Evolutionary conservation across 371 early-diverging fungal genomes (phyloP), one percentile per base, ranked within the genome.

Genomic region (Mortierella polycephala): DNA sequence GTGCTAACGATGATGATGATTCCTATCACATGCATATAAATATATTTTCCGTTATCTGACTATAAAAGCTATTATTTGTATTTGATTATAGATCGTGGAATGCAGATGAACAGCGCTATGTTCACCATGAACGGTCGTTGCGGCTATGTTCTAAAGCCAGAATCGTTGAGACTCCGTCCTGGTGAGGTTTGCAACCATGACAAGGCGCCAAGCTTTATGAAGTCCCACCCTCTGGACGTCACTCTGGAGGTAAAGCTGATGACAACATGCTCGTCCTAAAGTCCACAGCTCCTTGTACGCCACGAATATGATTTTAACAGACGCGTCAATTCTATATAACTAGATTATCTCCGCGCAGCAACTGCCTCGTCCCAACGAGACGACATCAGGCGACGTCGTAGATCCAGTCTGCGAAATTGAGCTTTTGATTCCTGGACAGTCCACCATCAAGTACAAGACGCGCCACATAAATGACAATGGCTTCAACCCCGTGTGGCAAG

Each of bases 131-230:
- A 92, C 71, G 88, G 87, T 4, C 81, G 85, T 42, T 82, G 85
- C 49, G 96, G 96, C 7, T 95, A 93, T 71, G 88, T 95, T 20
- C 83, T 94, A 30, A 94, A 93, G 79, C 93, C 94, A 6, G 57
- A 67, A 21, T 67, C 83, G 40, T 59, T 93, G 66, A 65, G 85
- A 37, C 69, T 79, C 16, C 57, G 41, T 9, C 30, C 41, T 7
- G 69, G 62, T 2, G 73, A 79, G 59, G 2, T 39, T 10, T 75
- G 75, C 56, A 71, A 75, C 57, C 81, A 75, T 18, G 69, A 71
- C 59, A 67, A 68, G 18, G 72, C 76, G 1, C 81, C 72, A 4
- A 58, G 59, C 14, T 71, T 71, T 65, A 45, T 53, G 42, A 67
- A 67, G 44, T 40, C 73, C 1, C 63, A 74, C 16, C 67, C 69